These are phyloP conservation scores for Pseudozyma tsukubaensis DNA, from an alignment of 1,284 basidiomycete genomes.

Conservation along the genomic window DNA sequence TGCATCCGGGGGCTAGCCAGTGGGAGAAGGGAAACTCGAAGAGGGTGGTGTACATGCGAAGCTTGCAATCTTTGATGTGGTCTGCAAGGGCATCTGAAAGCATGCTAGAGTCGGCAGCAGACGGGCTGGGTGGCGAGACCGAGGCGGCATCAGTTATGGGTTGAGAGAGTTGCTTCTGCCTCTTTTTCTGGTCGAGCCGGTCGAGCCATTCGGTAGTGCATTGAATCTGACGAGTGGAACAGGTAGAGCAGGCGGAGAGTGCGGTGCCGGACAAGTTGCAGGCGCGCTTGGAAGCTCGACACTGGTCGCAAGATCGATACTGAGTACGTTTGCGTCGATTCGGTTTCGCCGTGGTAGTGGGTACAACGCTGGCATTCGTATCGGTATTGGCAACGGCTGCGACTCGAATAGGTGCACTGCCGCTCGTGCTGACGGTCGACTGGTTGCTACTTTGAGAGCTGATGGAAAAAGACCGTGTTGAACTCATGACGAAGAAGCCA, in stretches of 20 bases:
- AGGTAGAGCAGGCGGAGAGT: constrained; percentile 5
- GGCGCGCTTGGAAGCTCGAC: constrained; percentile 11
- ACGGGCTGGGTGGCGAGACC: constrained; percentile 3
- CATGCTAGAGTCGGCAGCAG: constrained; percentile 3
- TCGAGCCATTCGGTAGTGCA: constrained; percentile 10
- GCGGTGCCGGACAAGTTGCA: constrained; percentile 5
- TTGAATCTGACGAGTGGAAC: constrained; percentile 4
- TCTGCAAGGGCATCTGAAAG: not conserved
- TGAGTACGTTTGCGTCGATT: constrained; percentile 14
- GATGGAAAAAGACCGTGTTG: not conserved
- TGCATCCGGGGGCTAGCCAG: constrained; percentile 15
- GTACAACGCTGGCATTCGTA: not conserved
- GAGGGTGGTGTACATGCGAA: constrained; percentile 2
- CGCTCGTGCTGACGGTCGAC: not conserved
- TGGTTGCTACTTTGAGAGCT: not conserved
- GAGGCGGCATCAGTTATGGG: not conserved
- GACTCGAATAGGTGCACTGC: not conserved
- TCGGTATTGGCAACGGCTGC: not conserved
- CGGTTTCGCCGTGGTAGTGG: not conserved
- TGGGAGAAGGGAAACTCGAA: constrained; percentile 16
- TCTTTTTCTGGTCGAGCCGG: constrained; percentile 1
- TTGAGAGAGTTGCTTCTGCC: not conserved
- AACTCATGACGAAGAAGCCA: not conserved
- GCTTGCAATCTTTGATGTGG: constrained; percentile 8
- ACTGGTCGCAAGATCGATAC: constrained; percentile 14